phyloP scores from a whole-genome alignment of 2,329 filamentous ascomycete species.

The Hypoxylon sp. region DNA sequence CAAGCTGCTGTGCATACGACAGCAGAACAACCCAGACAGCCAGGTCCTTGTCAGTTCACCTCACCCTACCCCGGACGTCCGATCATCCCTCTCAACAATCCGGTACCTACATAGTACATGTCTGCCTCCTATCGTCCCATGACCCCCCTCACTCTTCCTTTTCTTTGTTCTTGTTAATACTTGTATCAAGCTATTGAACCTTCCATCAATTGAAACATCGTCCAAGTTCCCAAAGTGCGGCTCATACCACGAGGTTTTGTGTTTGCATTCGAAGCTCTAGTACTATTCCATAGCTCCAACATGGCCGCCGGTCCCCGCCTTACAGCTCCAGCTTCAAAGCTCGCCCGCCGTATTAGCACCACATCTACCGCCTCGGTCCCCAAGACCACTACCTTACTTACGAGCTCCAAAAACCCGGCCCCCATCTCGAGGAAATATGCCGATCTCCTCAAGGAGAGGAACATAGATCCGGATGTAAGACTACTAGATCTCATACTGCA shows the following conservation, averaged over 20 bases:
- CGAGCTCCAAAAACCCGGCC: constrained; percentile 50
- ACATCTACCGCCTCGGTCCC: constrained; percentile 46
- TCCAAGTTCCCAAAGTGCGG: constrained; percentile 12
- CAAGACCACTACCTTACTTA: constrained; percentile 50
- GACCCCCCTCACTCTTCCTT: constrained; percentile 22
- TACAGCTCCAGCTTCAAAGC: constrained; percentile 52
- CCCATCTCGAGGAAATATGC: constrained; percentile 56
- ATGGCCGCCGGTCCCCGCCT: constrained; percentile 53
- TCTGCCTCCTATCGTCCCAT: constrained; percentile 20
- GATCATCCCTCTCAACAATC: constrained; percentile 45
- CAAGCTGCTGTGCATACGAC: constrained; percentile 24
- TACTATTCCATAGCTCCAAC: constrained; percentile 22
- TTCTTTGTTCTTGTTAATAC: constrained; percentile 34
- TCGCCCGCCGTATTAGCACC: constrained; percentile 54
- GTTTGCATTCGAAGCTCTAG: constrained; percentile 9
- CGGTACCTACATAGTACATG: constrained; percentile 27
- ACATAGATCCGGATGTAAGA: constrained; percentile 54
- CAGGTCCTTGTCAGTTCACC: constrained; percentile 39
- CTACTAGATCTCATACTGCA: constrained; percentile 2
- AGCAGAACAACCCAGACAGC: constrained; percentile 18
- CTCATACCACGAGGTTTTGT: constrained; percentile 12
- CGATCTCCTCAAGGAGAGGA: constrained; percentile 55
- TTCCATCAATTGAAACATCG: constrained; percentile 20
- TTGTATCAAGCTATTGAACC: constrained; percentile 35
- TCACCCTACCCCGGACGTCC: constrained; percentile 43